phyloP scores from a whole-genome alignment of 805 yeast genomes.

The Wickerhamomyces hampshirensis region DNA sequence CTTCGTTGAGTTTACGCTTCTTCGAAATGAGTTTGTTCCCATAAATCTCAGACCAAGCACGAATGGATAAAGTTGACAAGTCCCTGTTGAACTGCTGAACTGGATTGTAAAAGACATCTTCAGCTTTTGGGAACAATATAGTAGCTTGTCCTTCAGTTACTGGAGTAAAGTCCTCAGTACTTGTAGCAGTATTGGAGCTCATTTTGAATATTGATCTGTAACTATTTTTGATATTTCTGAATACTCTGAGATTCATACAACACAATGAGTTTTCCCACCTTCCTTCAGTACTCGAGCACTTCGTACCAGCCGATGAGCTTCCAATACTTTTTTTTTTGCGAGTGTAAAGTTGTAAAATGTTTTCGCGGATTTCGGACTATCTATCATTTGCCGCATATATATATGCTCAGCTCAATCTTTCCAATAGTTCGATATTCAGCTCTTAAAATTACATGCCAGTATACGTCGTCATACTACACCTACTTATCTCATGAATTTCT shows the following conservation, averaged over 20 bases:
- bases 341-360: too few species aligned
- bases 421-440: too few species aligned
- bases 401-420: too few species aligned
- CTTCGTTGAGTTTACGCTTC: conserved; percentile 29
- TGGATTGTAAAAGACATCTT: conserved; percentile 89
- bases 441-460: too few species aligned
- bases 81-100: conserved; percentile 97
- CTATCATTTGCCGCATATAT: too few species aligned
- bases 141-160: conserved; percentile 78
- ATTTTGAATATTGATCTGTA: background rate
- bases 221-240: background rate
- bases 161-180: conserved; percentile 30
- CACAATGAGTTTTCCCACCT: background rate
- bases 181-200: background rate
- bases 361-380: too few species aligned
- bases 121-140: conserved; percentile 75
- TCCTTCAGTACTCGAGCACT: too few species aligned
- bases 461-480: too few species aligned
- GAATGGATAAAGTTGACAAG: conserved; percentile 74
- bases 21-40: conserved; percentile 26
- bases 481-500: background rate
- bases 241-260: background rate
- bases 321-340: background rate
- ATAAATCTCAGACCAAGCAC: conserved; percentile 76
- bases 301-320: background rate